Evolutionary conservation across 2,329 filamentous ascomycete genomes (phyloP), one percentile per base, ranked within the genome.

Genomic region (Fusarium veterinarium): DNA sequence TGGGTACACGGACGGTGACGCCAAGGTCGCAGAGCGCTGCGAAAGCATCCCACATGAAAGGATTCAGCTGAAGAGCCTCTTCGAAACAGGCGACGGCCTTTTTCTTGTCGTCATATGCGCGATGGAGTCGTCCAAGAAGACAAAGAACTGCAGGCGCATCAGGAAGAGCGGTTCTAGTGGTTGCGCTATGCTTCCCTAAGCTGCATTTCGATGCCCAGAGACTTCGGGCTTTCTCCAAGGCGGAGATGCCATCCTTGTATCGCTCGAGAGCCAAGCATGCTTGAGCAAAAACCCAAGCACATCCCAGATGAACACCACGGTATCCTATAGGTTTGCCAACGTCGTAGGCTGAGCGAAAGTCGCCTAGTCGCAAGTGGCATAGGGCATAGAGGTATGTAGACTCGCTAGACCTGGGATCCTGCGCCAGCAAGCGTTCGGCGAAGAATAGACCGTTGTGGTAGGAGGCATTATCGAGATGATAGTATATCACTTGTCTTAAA

Each of bases 1-100:
- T 97, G 31, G 91, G 89, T 14, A 96, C 91, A 62, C 93, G 91
- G 60, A 98, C 88, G 73, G 91, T 91, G 48, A 94, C 92, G 8
- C 94, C 93, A 91, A 90, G 93, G 79, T 98, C 95, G 80, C 95
- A 97, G 12, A 99, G 87, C 20, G 90, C 92, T 28, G 92, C 91
- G 77, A 98, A 98, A 1, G 95, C 95, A 85, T 99, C 96, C 96
- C 96, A 99, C 89, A 97, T 96, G 82, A 98, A 95, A 3, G 96
- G 95, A 78, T 98, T 99, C 60, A 91, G 82, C 82, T 95, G 97
- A 76, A 99, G 84, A 10, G 95, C 91, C 67, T 97, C 94, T 74
- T 97, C 94, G 79, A 96, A 98, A 80, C 90, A 94, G 73, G 93
- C 89, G 20, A 95, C 91, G 12, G 96, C 95, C 81, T 93, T 95